Evolutionary conservation across 306 rosid genomes (phyloP).

Genomic region (Citrullus colocynthis): DNA sequence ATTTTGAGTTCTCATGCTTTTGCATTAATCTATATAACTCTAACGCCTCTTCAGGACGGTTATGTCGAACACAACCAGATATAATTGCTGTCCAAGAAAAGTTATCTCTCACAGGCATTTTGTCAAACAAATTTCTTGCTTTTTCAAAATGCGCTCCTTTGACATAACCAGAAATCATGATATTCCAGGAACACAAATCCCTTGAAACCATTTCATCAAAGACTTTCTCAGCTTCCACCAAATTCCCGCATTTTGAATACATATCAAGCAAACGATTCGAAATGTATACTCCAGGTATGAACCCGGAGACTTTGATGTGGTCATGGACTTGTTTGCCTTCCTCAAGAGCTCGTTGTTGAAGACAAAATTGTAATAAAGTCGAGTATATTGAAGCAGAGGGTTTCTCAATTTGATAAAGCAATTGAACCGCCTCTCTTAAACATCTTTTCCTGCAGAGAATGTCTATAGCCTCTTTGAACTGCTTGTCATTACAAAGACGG

Average conservation of each 20-base stretch:
- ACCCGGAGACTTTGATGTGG: slow-evolving; percentile 40
- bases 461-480: slow-evolving; percentile 32
- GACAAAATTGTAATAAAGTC: slow-evolving; percentile 29
- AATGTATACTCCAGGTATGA: slow-evolving; percentile 30
- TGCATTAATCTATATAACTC: slow-evolving; percentile 48
- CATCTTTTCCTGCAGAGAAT: slow-evolving; percentile 32
- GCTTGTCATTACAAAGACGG: slow-evolving; percentile 20
- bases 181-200: slow-evolving; percentile 69
- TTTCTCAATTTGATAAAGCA: slow-evolving; percentile 12
- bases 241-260: slow-evolving; percentile 45
- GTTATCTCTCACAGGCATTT: slow-evolving; percentile 50
- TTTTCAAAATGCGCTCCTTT: slow-evolving; percentile 27
- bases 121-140: slow-evolving; percentile 46
- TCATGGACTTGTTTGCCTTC: slow-evolving; percentile 39
- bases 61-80: slow-evolving; percentile 34
- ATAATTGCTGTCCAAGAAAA: slow-evolving; percentile 53
- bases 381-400: slow-evolving; percentile 41
- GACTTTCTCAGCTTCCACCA: slow-evolving; percentile 33
- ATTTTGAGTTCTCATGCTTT: slow-evolving; percentile 22
- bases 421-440: slow-evolving; percentile 39
- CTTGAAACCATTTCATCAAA: slow-evolving; percentile 45
- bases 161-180: slow-evolving; percentile 47
- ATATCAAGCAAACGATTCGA: slow-evolving; percentile 36
- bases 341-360: slow-evolving; percentile 38
- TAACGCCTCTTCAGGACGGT: slow-evolving; percentile 35